phyloP scores from a whole-genome alignment of 2,329 filamentous ascomycete genomes.

The Colletotrichum cordylinicola region DNA sequence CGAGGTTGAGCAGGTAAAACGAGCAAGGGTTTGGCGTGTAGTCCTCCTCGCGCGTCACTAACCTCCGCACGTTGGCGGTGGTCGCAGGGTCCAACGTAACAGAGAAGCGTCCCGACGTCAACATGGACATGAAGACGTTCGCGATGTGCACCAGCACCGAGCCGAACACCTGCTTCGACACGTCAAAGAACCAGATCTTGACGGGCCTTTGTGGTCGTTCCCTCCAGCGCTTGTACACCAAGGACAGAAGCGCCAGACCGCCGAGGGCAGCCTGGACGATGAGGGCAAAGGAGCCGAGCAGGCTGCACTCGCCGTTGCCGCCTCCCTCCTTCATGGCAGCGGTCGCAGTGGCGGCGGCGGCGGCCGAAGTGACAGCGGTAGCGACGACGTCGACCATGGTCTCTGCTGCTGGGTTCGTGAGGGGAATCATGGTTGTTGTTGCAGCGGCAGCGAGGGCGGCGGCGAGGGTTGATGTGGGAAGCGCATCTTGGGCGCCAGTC shows the following conservation, averaged over 20 bases:
- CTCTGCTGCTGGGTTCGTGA: slow-evolving; percentile 14
- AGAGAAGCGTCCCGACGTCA: slow-evolving; percentile 85
- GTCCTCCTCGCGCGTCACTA: slow-evolving; percentile 48
- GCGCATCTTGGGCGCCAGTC: slow-evolving; percentile 14
- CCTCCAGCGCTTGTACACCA: slow-evolving; percentile 93
- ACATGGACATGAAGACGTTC: slow-evolving; percentile 95
- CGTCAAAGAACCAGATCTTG: slow-evolving; percentile 98
- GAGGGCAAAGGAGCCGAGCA: slow-evolving; percentile 90
- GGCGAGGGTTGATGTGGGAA: slow-evolving; percentile 10
- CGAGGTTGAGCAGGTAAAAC: slow-evolving; percentile 93
- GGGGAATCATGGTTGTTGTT: slow-evolving; percentile 10
- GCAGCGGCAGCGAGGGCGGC: slow-evolving; percentile 10
- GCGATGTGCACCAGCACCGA: slow-evolving; percentile 89
- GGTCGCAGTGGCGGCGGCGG: slow-evolving; percentile 32
- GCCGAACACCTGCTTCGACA: slow-evolving; percentile 95
- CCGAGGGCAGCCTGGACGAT: slow-evolving; percentile 89
- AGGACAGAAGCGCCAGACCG: slow-evolving; percentile 78
- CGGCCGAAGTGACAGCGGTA: slow-evolving; percentile 32
- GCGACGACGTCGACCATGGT: slow-evolving; percentile 29
- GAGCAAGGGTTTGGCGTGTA: slow-evolving; percentile 92
- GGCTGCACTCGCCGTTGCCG: slow-evolving; percentile 74
- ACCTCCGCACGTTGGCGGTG: slow-evolving; percentile 39
- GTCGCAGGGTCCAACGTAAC: slow-evolving; percentile 61
- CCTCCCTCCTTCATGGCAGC: slow-evolving; percentile 34
- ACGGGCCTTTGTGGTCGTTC: slow-evolving; percentile 90